Evolutionary conservation across 768 basidiomycete species (phyloP).

Genomic region (Serendipita vermifera): DNA sequence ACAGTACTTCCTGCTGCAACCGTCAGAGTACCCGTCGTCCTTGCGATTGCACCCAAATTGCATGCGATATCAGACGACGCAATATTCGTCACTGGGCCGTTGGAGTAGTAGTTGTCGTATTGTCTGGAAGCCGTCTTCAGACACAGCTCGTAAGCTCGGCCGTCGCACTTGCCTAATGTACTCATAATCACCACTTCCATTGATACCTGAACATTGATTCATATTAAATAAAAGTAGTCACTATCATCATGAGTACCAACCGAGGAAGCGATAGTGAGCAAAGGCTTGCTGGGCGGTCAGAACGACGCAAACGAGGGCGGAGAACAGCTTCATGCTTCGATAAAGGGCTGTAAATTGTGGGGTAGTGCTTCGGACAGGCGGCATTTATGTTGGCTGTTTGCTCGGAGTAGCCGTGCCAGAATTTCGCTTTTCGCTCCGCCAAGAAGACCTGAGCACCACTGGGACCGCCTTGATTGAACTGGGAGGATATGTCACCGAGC

Average conservation of each 20-base stretch:
- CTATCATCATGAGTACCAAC: not conserved
- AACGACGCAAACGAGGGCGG: not conserved
- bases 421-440: no score
- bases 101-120: no score
- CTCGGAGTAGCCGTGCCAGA: no score
- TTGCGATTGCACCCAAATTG: slow-evolving; percentile 1
- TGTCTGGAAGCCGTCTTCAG: no score
- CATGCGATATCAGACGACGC: slow-evolving; percentile 9
- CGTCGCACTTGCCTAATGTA: not conserved
- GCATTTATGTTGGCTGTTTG: no score
- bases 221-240: not conserved
- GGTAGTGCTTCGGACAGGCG: no score
- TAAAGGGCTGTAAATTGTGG: no score
- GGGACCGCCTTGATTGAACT: no score
- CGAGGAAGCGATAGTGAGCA: slow-evolving; percentile 6
- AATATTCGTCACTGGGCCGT: slow-evolving; percentile 2
- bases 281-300: not conserved
- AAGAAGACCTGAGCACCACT: no score
- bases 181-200: slow-evolving; percentile 8
- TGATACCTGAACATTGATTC: not conserved
- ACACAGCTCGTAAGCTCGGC: no score
- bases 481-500: no score
- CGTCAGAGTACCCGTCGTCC: slow-evolving; percentile 7
- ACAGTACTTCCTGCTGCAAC: slow-evolving; percentile 6
- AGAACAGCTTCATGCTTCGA: not conserved